Evolutionary conservation across 2,329 filamentous ascomycete species (phyloP).

Genomic region (Fusarium xylarioides): DNA sequence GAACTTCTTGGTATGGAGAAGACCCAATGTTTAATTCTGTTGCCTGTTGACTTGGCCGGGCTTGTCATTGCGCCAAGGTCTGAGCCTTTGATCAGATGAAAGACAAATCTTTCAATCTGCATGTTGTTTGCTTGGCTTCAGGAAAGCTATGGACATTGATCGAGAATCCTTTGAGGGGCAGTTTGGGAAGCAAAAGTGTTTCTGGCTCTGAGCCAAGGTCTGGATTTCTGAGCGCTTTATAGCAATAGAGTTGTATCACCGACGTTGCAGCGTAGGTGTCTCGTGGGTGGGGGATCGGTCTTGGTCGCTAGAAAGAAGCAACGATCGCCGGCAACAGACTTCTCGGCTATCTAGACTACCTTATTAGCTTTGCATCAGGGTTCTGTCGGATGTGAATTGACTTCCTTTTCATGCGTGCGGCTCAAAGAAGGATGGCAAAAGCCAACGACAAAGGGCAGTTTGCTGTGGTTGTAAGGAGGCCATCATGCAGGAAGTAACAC

Average conservation of each 20-base stretch:
- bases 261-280: not conserved
- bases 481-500: no score
- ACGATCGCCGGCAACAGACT: not conserved
- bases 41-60: conserved; percentile 20
- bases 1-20: conserved; percentile 6
- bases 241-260: fast-evolving
- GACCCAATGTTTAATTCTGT: conserved; percentile 30
- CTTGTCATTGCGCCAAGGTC: conserved; percentile 1
- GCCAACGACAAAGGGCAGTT: not conserved
- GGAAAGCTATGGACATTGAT: not conserved
- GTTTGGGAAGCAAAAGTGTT: fast-evolving
- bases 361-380: fast-evolving
- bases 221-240: fast-evolving
- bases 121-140: not conserved
- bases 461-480: fast-evolving
- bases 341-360: not conserved
- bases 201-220: fast-evolving
- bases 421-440: not conserved
- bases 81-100: not conserved
- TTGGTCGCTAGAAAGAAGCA: not conserved
- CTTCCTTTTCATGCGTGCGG: no score
- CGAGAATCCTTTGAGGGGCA: not conserved
- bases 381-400: fast-evolving
- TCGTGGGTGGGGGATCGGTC: not conserved
- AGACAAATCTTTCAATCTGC: not conserved